These are phyloP conservation scores for Candida taoyuanica DNA, from an alignment of 805 yeast species.

Conservation along the genomic window DNA sequence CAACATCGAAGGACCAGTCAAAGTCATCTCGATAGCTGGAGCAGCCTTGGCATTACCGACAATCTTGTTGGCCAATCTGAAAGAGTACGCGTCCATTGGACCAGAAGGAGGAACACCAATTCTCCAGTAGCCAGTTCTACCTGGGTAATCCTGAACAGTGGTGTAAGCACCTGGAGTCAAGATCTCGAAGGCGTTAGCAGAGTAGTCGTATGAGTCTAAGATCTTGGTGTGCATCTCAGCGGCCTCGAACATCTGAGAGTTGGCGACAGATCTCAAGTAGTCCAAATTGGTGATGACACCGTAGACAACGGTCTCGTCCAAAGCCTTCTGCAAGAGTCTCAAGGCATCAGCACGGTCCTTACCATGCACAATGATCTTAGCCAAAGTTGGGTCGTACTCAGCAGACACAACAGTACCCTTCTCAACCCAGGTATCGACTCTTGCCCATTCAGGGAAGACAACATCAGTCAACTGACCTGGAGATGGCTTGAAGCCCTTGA, in stretches of 20 bases:
- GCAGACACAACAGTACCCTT: constrained; percentile 86
- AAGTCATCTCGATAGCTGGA: constrained; percentile 87
- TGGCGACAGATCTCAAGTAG: constrained; percentile 80
- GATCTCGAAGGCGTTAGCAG: constrained; percentile 81
- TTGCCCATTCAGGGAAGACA: constrained; percentile 82
- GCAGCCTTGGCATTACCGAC: constrained; percentile 82
- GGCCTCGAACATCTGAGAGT: constrained; percentile 76
- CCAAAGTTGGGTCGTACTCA: constrained; percentile 94
- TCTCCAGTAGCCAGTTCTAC: constrained; percentile 65
- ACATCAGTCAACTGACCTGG: constrained; percentile 92
- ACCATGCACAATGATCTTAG: constrained; percentile 95
- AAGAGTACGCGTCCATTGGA: constrained; percentile 93
- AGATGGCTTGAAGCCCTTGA: constrained; percentile 89
- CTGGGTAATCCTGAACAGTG: constrained; percentile 94
- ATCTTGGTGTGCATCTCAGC: constrained; percentile 86
- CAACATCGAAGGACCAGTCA: constrained; percentile 78
- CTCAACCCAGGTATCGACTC: constrained; percentile 92
- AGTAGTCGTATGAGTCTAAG: constrained; percentile 74
- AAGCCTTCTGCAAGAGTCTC: constrained; percentile 67
- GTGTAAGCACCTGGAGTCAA: constrained; percentile 91
- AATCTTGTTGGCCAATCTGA: constrained; percentile 81
- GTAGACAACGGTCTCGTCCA: constrained; percentile 78
- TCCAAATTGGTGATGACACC: constrained; percentile 91
- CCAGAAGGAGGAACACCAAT: constrained; percentile 97
- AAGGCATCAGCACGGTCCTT: constrained; percentile 83